phyloP scores from a whole-genome alignment of 768 basidiomycete species.

The Rickenella mellea region DNA sequence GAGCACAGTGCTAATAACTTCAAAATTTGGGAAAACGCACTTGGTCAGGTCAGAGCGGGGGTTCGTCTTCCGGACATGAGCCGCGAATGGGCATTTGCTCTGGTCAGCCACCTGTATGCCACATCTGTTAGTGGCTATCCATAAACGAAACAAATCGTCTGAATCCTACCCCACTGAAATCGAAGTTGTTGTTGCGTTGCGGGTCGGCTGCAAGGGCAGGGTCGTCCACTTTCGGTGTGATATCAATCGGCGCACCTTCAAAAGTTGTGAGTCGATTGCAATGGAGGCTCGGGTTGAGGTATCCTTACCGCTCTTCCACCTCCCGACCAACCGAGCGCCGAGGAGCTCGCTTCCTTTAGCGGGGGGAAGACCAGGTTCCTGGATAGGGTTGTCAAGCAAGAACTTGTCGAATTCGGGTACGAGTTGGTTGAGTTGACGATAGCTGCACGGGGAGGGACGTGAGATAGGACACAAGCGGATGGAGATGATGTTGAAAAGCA shows the following conservation, averaged over 20 bases:
- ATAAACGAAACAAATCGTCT: too few species aligned
- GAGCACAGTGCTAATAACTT: background rate
- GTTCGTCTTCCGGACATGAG: constrained; percentile 19
- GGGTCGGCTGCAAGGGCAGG: constrained; percentile 18
- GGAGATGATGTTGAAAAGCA: background rate
- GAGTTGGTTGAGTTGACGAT: constrained; percentile 22
- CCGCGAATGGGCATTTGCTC: constrained; percentile 21
- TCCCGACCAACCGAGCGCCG: constrained; percentile 23
- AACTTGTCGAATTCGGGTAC: constrained; percentile 26
- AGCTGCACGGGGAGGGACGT: constrained; percentile 7
- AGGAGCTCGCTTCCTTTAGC: constrained; percentile 16
- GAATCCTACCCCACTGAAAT: constrained; percentile 12
- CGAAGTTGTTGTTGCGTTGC: constrained; percentile 20
- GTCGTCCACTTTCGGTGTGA: constrained; percentile 16
- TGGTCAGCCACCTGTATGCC: constrained; percentile 16
- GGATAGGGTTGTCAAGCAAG: constrained; percentile 13
- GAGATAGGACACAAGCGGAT: background rate
- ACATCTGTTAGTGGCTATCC: too few species aligned
- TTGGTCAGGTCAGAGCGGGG: constrained; percentile 18
- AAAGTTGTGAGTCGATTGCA: background rate
- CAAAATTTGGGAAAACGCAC: background rate
- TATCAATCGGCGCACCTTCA: constrained; percentile 19
- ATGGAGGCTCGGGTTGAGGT: background rate
- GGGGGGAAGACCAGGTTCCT: constrained; percentile 9
- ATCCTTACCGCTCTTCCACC: constrained; percentile 25